These are phyloP conservation scores for Daedaleopsis sinensis DNA, from an alignment of 768 basidiomycete species.

Conservation along the genomic window DNA sequence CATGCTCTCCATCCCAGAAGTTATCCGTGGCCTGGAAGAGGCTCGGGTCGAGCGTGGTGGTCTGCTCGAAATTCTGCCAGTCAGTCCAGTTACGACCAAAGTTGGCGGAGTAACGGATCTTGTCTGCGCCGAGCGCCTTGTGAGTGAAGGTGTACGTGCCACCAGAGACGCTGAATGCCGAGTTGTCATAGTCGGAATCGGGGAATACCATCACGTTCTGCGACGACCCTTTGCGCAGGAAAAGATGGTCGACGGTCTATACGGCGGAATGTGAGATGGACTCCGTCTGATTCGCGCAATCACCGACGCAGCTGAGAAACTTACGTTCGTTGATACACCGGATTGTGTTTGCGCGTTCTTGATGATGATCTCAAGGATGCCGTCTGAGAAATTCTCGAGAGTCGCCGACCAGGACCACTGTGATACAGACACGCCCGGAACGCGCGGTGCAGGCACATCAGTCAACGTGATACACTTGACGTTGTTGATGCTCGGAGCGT, in stretches of 20 bases:
- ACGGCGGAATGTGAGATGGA: background rate
- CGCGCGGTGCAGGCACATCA: constrained; percentile 48
- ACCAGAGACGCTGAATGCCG: constrained; percentile 56
- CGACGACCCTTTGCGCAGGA: constrained; percentile 77
- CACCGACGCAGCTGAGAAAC: constrained; percentile 28
- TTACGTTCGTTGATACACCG: constrained; percentile 57
- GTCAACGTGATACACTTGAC: constrained; percentile 50
- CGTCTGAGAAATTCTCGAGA: constrained; percentile 76
- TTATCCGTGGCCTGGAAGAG: constrained; percentile 48
- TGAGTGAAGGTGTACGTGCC: constrained; percentile 80
- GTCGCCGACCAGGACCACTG: constrained; percentile 77
- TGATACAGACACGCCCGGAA: constrained; percentile 61
- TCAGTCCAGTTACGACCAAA: constrained; percentile 84
- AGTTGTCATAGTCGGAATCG: constrained; percentile 72
- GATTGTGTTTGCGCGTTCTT: constrained; percentile 51
- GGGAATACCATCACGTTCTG: constrained; percentile 90
- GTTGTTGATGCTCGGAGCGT: constrained; percentile 54
- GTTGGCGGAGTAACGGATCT: constrained; percentile 85
- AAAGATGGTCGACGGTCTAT: constrained; percentile 72
- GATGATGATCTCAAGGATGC: constrained; percentile 75
- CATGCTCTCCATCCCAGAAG: constrained; percentile 85
- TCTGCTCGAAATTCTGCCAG: constrained; percentile 81
- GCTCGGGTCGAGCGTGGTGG: constrained; percentile 61
- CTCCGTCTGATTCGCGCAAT: background rate
- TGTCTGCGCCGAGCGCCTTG: constrained; percentile 83